Conservation (phyloP, 1,284 basidiomycete species). For the Grifola frondosa region DNA sequence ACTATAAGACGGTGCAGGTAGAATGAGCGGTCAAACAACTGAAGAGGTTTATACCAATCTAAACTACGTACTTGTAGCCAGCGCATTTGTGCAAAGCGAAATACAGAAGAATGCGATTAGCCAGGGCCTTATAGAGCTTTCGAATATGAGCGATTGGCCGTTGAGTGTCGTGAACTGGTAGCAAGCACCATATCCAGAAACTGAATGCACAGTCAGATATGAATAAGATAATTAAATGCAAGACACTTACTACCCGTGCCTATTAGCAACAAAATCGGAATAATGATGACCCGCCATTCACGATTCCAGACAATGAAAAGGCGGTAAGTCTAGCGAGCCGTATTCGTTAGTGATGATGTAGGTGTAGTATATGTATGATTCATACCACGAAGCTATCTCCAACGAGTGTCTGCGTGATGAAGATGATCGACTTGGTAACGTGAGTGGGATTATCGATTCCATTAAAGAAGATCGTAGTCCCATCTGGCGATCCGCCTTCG, state of each 20-base stretch:
- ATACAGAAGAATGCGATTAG: conserved; percentile 20
- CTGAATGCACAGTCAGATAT: conserved; percentile 1
- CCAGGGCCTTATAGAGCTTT: conserved; percentile 15
- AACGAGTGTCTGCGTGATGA: conserved; percentile 13
- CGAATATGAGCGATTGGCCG: conserved; percentile 14
- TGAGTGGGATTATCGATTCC: conserved; percentile 2
- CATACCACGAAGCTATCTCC: conserved; percentile 15
- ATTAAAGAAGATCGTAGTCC: background rate
- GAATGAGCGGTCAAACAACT: background rate
- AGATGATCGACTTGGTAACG: conserved; percentile 10
- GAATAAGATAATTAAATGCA: background rate
- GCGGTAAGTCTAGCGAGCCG: conserved; percentile 18
- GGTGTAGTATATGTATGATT: too few species aligned
- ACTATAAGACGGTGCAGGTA: conserved; percentile 7
- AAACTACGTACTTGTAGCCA: conserved; percentile 13
- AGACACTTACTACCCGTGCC: conserved; percentile 14
- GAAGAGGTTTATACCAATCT: background rate
- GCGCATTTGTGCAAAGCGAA: conserved; percentile 17
- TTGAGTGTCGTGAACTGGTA: conserved; percentile 14
- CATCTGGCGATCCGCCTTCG: background rate
- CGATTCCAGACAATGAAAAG: conserved; percentile 17
- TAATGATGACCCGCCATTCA: conserved; percentile 12
- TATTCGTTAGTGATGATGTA: too few species aligned
- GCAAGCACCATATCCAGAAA: conserved; percentile 18
- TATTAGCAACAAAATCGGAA: conserved; percentile 10